Conservation (phyloP, 1,284 basidiomycete genomes). For the Cutaneotrichosporon sp. region DNA sequence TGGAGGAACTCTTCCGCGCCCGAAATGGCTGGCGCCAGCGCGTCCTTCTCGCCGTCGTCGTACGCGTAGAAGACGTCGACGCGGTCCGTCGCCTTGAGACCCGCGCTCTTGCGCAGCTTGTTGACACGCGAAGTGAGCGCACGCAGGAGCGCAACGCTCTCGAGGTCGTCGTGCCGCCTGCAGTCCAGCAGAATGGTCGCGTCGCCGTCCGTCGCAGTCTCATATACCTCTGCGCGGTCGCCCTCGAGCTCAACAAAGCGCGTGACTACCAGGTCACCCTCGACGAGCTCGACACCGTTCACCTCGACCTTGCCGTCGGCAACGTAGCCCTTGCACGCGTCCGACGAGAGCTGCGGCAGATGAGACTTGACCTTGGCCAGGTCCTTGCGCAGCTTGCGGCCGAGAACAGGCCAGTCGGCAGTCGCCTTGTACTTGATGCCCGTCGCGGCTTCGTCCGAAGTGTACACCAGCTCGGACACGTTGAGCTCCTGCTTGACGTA, state of each 20-base stretch:
- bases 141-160: slow-evolving; percentile 80
- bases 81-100: slow-evolving; percentile 90
- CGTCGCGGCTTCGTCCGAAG: slow-evolving; percentile 75
- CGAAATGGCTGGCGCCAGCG: slow-evolving; percentile 65
- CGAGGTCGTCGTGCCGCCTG: slow-evolving; percentile 77
- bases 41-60: slow-evolving; percentile 62
- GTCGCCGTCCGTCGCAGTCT: slow-evolving; percentile 87
- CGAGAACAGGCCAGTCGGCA: slow-evolving; percentile 94
- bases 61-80: slow-evolving; percentile 85
- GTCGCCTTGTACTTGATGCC: slow-evolving; percentile 87
- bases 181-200: slow-evolving; percentile 90
- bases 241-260: slow-evolving; percentile 73
- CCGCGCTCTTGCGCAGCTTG: slow-evolving; percentile 91
- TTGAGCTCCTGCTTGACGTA: slow-evolving; percentile 97
- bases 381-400: slow-evolving; percentile 90
- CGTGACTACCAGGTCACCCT: slow-evolving; percentile 84
- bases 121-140: slow-evolving; percentile 93
- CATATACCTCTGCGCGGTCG: slow-evolving; percentile 54
- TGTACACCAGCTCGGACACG: slow-evolving; percentile 82
- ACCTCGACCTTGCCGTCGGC: slow-evolving; percentile 72
- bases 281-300: slow-evolving; percentile 81
- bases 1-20: slow-evolving; percentile 61
- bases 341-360: slow-evolving; percentile 73
- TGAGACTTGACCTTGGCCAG: slow-evolving; percentile 84
- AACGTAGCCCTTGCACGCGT: slow-evolving; percentile 75